Base-by-base conservation (phyloP, 306 rosid species). In the Gillenia trifoliata region DNA sequence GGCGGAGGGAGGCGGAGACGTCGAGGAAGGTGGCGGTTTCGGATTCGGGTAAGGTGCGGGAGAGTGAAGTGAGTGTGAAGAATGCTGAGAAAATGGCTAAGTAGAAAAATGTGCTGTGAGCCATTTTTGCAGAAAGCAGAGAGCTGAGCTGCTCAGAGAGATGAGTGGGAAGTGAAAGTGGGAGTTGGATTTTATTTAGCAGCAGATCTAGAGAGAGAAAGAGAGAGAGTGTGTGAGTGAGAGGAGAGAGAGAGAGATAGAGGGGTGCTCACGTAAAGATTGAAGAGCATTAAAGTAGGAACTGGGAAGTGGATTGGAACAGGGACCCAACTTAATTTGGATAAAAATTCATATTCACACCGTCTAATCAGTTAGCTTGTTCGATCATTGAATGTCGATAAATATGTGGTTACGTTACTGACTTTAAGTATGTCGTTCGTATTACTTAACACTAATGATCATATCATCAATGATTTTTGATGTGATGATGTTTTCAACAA, bases 1-100 rank as follows among this genome's bases (percentile, higher is more conserved):
- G 93, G 22, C 72, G 34, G 56, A 94, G 92, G 1, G 96, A 80
- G 22, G 81, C 77, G 0, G 89, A 49, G 79, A 91, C 72, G 65
- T 91, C 88, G n/a, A 94, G 89, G 17, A 77, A 3, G 0, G 79
- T 11, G 41, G 92, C 64, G 75, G 82, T 23, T 29, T 75, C 63
- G 0, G 80, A n/a, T 29, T 75, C 70, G 0, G 80, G 20, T 10
- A 85, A 47, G 75, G 19, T 72, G 50, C 90, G 88, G 34, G 85
- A 74, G 55, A 75, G 63, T 4, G 84, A 4, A 23, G 72, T 64
- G 6, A 85, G 10, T 0, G 71, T 1, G 50, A 83, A 36, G 50
- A 83, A 36, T 49, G 50, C 29, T 19, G 81, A 20, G 65, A 78
- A 19, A 17, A 81, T 8, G 77, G 72, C 40, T 30, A 70, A 16